phyloP scores from a whole-genome alignment of 1,139 yeast genomes.

The Cylindricascospora bacillispora region DNA sequence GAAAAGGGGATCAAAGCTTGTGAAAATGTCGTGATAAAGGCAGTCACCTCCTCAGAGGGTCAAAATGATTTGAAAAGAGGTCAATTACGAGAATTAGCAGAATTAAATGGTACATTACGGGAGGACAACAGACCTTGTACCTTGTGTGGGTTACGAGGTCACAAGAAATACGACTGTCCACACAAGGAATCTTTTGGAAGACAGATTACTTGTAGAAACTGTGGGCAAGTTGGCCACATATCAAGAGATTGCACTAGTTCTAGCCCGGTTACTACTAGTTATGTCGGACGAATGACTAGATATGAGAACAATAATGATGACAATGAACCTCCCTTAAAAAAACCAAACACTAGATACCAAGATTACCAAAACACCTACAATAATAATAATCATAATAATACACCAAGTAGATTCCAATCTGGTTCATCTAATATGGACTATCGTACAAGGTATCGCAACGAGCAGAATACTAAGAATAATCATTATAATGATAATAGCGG shows the following conservation, averaged over 20 bases:
- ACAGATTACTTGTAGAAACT: conserved; percentile 55
- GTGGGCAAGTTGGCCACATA: conserved; percentile 79
- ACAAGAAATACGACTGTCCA: conserved; percentile 50
- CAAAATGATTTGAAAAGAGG: conserved; percentile 85
- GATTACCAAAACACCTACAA: too few species aligned
- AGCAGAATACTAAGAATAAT: too few species aligned
- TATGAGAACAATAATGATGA: neutral
- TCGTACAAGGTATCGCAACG: too few species aligned
- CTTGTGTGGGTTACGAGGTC: conserved; percentile 47
- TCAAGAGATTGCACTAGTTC: conserved; percentile 61
- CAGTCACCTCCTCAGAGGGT: conserved; percentile 81
- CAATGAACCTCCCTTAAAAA: too few species aligned
- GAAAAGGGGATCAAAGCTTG: conserved; percentile 65
- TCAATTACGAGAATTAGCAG: conserved; percentile 84
- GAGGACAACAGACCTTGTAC: conserved; percentile 63
- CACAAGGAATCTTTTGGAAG: conserved; percentile 40
- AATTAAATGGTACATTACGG: conserved; percentile 84
- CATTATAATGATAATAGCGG: too few species aligned
- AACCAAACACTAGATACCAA: too few species aligned
- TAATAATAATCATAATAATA: too few species aligned
- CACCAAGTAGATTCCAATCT: too few species aligned
- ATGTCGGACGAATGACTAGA: neutral
- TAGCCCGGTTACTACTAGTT: neutral
- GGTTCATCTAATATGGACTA: too few species aligned
- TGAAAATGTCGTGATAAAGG: conserved; percentile 67